phyloP scores from a whole-genome alignment of 2,329 filamentous ascomycete genomes.

The Graphilbum ipis-grandicollis region DNA sequence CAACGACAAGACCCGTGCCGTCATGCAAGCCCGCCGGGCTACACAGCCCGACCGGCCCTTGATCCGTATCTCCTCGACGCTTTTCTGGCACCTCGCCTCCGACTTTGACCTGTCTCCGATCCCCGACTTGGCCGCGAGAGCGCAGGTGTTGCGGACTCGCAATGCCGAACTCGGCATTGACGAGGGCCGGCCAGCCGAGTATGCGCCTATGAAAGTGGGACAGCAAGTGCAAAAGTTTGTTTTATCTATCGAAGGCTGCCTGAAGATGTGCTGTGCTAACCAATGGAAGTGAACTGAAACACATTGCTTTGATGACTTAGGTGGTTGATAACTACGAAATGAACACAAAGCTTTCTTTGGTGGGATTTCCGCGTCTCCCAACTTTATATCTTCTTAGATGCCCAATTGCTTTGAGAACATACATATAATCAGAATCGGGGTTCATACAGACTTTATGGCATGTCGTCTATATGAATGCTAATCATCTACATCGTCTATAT shows the following conservation, averaged over 20 bases:
- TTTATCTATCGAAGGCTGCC: constrained; percentile 1
- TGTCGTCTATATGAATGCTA: too few relatives aligned
- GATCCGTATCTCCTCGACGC: constrained; percentile 39
- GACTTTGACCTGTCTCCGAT: constrained; percentile 38
- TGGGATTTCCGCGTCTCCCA: too few relatives aligned
- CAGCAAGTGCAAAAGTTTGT: constrained; percentile 36
- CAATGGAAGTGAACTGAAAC: constrained; percentile 27
- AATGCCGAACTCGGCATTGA: constrained; percentile 32
- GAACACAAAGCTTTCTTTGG: too few relatives aligned
- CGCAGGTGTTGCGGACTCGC: constrained; percentile 24
- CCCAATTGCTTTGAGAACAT: too few relatives aligned
- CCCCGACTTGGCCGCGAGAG: constrained; percentile 26
- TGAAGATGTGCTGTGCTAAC: too few relatives aligned
- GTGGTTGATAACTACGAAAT: not conserved
- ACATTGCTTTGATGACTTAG: constrained; percentile 33
- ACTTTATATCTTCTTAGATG: too few relatives aligned
- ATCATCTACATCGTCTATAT: too few relatives aligned
- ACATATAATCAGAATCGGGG: too few relatives aligned
- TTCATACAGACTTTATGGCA: too few relatives aligned
- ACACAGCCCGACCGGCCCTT: constrained; percentile 30
- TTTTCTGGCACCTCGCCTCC: constrained; percentile 43
- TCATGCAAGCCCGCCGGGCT: constrained; percentile 23
- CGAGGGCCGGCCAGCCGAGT: constrained; percentile 31
- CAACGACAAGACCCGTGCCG: constrained; percentile 31
- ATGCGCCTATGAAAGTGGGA: constrained; percentile 38